These are phyloP conservation scores for Pleodorina starrii DNA, from an alignment of 139 green algal species.

Conservation along the genomic window DNA sequence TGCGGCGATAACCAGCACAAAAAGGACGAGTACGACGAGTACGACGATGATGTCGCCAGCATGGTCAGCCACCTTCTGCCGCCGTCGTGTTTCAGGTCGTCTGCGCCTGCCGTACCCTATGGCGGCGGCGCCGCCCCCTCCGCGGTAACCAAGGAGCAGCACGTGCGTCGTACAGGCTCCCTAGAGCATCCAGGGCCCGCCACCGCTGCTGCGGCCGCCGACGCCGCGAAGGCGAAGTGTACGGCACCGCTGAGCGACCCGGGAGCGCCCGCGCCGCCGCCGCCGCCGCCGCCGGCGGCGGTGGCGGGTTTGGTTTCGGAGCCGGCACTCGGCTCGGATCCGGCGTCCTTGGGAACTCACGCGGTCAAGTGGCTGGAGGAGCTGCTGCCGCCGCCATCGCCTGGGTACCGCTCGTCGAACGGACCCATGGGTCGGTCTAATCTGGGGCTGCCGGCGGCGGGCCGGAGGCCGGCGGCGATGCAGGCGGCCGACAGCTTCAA, in stretches of 20 bases:
- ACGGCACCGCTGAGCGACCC: neutral
- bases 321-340: no score
- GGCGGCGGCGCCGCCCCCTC: no score
- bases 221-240: no score
- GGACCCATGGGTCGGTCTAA: neutral
- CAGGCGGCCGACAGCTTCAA: slow-evolving; percentile 11
- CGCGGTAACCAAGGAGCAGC: neutral
- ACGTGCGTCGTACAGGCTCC: slow-evolving; percentile 16
- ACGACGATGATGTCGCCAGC: neutral
- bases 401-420: neutral
- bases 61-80: neutral
- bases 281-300: neutral
- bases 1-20: neutral
- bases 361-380: slow-evolving; percentile 1
- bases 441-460: neutral
- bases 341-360: neutral
- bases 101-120: neutral
- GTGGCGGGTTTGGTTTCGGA: neutral
- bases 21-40: neutral
- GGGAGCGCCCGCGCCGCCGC: neutral
- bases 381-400: neutral
- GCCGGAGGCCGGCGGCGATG: neutral
- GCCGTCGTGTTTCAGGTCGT: neutral
- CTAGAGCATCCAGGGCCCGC: neutral
- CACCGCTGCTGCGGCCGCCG: neutral